phyloP scores from a whole-genome alignment of 345 rosid genomes.

The Murraya koenigii region DNA sequence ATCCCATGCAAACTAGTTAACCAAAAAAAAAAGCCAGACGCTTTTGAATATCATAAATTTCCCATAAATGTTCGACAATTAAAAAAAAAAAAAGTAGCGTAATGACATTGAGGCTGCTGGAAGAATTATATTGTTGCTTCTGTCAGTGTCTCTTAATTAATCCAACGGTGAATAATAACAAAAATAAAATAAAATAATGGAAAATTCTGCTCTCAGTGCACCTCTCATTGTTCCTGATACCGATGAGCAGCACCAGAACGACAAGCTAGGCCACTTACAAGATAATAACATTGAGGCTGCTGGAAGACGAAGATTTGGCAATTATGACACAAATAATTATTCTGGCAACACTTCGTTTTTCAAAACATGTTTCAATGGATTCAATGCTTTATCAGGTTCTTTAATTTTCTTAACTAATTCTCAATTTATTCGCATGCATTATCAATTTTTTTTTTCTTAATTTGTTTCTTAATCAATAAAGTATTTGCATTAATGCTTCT shows the following conservation, averaged over 20 bases:
- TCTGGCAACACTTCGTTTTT: neutral
- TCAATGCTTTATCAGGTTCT: conserved; percentile 8
- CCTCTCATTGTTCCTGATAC: conserved; percentile 1
- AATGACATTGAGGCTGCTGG: too few relatives aligned
- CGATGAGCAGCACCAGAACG: neutral
- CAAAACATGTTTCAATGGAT: conserved; percentile 10
- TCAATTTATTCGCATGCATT: neutral
- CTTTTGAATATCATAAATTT: neutral
- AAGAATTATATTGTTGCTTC: neutral
- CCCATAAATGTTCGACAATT: neutral
- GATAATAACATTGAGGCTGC: neutral
- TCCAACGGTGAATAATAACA: neutral
- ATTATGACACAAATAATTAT: neutral
- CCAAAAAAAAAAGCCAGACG: neutral
- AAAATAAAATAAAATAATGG: neutral
- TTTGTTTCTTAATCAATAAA: too few relatives aligned
- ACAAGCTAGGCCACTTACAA: too few relatives aligned
- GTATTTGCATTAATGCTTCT: neutral
- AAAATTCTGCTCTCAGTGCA: too few relatives aligned
- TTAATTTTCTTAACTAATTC: neutral
- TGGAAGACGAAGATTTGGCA: too few relatives aligned
- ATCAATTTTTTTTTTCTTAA: too few relatives aligned
- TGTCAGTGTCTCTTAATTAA: too few relatives aligned
- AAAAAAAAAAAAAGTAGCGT: too few relatives aligned
- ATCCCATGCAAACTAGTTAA: neutral